Conservation (phyloP, 2,329 filamentous ascomycete genomes). For the Lachnellula hyalina region DNA sequence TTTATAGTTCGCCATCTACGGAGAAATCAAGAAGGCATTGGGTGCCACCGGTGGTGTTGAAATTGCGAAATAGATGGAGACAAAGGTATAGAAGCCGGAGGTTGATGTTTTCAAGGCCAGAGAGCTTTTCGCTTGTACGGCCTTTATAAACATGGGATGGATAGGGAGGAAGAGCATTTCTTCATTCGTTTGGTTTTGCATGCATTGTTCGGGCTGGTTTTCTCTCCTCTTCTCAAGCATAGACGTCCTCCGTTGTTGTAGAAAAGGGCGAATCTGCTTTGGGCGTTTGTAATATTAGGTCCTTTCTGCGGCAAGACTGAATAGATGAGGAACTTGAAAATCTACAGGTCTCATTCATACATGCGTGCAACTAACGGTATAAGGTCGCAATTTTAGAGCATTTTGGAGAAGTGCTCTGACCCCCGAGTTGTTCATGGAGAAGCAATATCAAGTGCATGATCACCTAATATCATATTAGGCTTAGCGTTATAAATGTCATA, state of each 20-base stretch:
- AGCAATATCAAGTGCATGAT: no score
- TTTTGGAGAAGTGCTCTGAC: no score
- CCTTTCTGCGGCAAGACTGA: constrained; percentile 7
- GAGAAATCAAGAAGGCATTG: constrained; percentile 63
- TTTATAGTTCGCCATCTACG: constrained; percentile 78
- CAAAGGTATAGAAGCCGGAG: background rate
- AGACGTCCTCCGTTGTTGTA: constrained; percentile 20
- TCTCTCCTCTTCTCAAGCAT: constrained; percentile 18
- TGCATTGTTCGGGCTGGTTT: constrained; percentile 26
- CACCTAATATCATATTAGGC: no score
- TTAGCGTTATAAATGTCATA: no score
- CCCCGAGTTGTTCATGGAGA: no score
- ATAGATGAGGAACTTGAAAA: constrained; percentile 4
- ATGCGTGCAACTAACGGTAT: background rate
- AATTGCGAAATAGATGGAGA: constrained; percentile 43
- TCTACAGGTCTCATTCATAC: background rate
- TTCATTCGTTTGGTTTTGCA: constrained; percentile 8
- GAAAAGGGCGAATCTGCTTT: constrained; percentile 4
- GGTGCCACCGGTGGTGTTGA: constrained; percentile 74
- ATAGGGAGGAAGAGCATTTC: constrained; percentile 4
- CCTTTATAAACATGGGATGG: constrained; percentile 8
- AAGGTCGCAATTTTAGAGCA: no score
- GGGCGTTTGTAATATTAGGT: constrained; percentile 14
- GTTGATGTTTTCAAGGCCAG: constrained; percentile 1
- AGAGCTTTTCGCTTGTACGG: constrained; percentile 8